These are phyloP conservation scores for Gentiana macrophylla DNA, from an alignment of 257 asterid genomes.

Conservation along the genomic window DNA sequence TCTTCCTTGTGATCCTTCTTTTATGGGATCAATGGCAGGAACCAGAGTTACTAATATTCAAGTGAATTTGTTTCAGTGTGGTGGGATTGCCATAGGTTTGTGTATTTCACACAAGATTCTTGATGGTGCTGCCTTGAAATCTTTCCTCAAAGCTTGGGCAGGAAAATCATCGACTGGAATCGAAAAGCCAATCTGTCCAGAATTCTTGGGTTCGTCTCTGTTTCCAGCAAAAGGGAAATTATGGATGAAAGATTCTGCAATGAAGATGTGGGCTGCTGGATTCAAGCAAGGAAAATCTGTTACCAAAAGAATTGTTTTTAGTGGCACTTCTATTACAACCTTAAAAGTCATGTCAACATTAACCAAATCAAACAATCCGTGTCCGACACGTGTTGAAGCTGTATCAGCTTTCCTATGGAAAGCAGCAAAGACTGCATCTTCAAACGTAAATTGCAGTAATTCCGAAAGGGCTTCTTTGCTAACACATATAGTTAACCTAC, in stretches of 20 bases:
- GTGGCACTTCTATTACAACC: conserved; percentile 20
- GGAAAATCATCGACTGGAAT: conserved; percentile 8
- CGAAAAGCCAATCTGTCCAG: conserved; percentile 17
- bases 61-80: conserved; percentile 45
- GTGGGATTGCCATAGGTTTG: conserved; percentile 64
- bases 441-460: conserved; percentile 11
- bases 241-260: conserved; percentile 40
- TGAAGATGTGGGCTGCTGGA: conserved; percentile 46
- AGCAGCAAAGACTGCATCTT: conserved; percentile 28
- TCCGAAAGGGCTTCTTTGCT: conserved; percentile 29
- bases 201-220: conserved; percentile 35
- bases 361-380: background rate
- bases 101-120: conserved; percentile 58
- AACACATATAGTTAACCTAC: conserved; percentile 56
- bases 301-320: conserved; percentile 54
- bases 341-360: conserved; percentile 24
- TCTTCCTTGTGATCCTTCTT: conserved; percentile 39
- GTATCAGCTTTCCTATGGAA: conserved; percentile 72
- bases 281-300: conserved; percentile 47
- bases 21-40: conserved; percentile 20
- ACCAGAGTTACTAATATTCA: conserved; percentile 43
- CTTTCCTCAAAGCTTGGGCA: conserved; percentile 55
- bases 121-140: conserved; percentile 53
- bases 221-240: conserved; percentile 35
- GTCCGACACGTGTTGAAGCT: conserved; percentile 49